Evolutionary conservation across 345 rosid genomes (phyloP), one percentile per base, ranked within the genome.

Genomic region (Kandelia obovata): DNA sequence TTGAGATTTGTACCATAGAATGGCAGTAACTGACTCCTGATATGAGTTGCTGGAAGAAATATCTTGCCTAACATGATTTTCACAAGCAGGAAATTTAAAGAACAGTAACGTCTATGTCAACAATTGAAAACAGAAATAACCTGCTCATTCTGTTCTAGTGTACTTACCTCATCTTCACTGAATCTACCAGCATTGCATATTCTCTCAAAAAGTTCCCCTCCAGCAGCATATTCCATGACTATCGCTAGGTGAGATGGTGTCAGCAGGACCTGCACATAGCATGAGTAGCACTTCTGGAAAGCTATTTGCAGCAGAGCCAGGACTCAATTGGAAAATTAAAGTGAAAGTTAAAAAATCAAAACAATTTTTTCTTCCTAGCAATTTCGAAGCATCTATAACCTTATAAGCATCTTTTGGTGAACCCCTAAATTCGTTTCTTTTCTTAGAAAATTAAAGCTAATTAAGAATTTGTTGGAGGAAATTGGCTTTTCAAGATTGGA

Each of bases 161-260:
- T 20, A 31, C 17, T 0, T 51, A 61, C 76, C 71, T 73, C 76
- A 52, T 73, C 76, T 55, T 73, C 76, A 55, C 62, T 53, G 57
- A 73, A 73, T 73, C 67, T 61, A 28, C 76, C 76, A 53, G 71
- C 71, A 73, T 21, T 73, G 56, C 76, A 73, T 61, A 73, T 73
- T 67, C 76, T 73, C 47, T 66, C 76, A 43, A 73, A 73, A 30
- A 73, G 76, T 32, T 72, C 75, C 23, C 75, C 75, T 10, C 43
- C 75, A 46, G 70, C 75, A 30, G 75, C 75, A 65, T 72, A 72
- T 65, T 72, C 75, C 75, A 72, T 72, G n/a, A 72, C 75, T 65
- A 72, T 72, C 27, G 75, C 76, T 73, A 73, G 61, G 61, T 73
- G 76, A 32, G 71, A 11, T 37, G 76, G 71, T 43, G 76, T 73